phyloP scores from a whole-genome alignment of 2,329 filamentous ascomycete species.

The Metarhizium brunneum region DNA sequence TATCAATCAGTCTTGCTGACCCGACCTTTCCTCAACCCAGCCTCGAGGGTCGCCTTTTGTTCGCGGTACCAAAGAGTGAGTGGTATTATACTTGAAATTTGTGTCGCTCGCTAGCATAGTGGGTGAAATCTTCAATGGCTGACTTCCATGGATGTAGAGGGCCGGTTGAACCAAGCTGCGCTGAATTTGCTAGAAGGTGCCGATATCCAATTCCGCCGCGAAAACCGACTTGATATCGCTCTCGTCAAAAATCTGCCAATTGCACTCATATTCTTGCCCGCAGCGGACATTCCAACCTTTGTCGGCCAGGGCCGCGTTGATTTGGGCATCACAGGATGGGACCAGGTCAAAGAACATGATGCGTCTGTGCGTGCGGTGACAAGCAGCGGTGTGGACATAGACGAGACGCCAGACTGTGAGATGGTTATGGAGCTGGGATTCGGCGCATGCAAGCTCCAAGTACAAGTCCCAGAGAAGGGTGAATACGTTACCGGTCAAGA shows the following conservation, averaged over 20 bases:
- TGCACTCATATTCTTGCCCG: conserved; percentile 92
- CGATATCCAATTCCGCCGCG: conserved; percentile 93
- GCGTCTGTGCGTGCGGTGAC: conserved; percentile 45
- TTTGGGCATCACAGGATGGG: conserved; percentile 86
- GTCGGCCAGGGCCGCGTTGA: conserved; percentile 91
- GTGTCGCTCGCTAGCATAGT: not conserved
- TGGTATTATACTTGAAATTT: conserved; percentile 14
- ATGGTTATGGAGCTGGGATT: conserved; percentile 88
- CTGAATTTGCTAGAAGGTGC: conserved; percentile 87
- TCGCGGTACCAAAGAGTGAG: conserved; percentile 97
- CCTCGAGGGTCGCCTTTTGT: conserved; percentile 85
- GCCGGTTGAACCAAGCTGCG: conserved; percentile 77
- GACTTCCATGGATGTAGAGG: conserved; percentile 50
- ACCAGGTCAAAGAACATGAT: conserved; percentile 89
- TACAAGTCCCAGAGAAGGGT: conserved; percentile 91
- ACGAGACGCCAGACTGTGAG: conserved; percentile 56
- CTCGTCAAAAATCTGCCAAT: conserved; percentile 95
- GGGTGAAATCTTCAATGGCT: not conserved
- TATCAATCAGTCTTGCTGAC: not conserved
- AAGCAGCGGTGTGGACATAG: conserved; percentile 36
- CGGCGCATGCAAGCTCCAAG: conserved; percentile 83
- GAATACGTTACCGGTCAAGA: conserved; percentile 59
- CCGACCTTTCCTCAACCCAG: conserved; percentile 31
- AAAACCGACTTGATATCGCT: conserved; percentile 92
- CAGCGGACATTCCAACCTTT: conserved; percentile 94